Base-by-base conservation (phyloP, 768 basidiomycete genomes). In the Cyclocybe cylindracea region DNA sequence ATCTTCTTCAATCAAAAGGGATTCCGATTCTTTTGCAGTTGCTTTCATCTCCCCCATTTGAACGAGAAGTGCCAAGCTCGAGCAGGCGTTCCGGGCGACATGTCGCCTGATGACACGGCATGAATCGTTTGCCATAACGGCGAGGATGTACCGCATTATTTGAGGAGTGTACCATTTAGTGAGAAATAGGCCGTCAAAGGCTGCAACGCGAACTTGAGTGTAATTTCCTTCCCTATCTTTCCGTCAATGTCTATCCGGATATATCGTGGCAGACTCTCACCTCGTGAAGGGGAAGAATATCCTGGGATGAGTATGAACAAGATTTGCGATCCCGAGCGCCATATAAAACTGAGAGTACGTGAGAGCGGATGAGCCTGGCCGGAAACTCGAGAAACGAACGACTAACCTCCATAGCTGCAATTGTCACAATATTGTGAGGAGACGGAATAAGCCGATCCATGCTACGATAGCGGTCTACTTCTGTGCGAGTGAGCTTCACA, bases 401-500 rank as follows among this genome's bases (percentile, higher is more conserved):
- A 69, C 82, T 52, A 54, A 96, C 94, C 82, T 98, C 92, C 48
- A 99, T 74, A 7, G 86, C 87, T 19, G 97, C 92, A 44, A 90
- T 80, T 0, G 97, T 95, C 24, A 98, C 89, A 33, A 92, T 84
- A 64, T 99, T 99, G 60, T 96, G 94, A 43, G 86, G 85, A 1
- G 95, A 96, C 7, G 97, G 94, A 50, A 98, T 94, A 11, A 98
- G 77, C 48, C 94, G 80, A 69, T 99, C 97, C 86, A 97, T 93
- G 62, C 86, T 91, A 50, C 93, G 86, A 71, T 95, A 96, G 39
- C 96, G 82, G 61, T 94, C 91, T 32, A 98, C 83, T 65, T 96
- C 93, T 14, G 85, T 78, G 40, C 87, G 66, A 2, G 88, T 89
- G 58, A 87, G 84, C 59, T 86, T 85, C 44, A 95, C 67, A 9